Conservation (phyloP, 2,329 filamentous ascomycete genomes). For the Claviceps africana region DNA sequence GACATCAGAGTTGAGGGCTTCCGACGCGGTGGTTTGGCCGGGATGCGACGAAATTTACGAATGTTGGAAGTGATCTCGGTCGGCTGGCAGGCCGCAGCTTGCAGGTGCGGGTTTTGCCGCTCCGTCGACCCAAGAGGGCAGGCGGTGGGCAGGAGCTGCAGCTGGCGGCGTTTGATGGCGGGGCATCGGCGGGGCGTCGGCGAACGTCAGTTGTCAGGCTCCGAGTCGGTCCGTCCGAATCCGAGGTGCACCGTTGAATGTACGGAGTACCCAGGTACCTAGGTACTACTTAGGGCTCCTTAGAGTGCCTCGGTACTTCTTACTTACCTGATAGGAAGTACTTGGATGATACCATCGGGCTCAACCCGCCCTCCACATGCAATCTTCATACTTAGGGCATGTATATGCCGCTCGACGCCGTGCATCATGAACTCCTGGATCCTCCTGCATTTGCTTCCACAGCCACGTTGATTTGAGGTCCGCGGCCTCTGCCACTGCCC, state of each 20-base stretch:
- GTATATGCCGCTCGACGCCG: no score
- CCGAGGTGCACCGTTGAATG: no score
- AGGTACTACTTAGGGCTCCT: no score
- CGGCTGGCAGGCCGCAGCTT: not conserved
- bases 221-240: no score
- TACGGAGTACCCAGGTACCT: no score
- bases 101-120: not conserved
- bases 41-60: not conserved
- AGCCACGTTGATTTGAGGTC: not conserved
- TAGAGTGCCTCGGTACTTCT: no score
- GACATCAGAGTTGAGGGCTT: not conserved
- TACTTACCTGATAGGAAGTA: no score
- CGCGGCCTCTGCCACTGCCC: not conserved
- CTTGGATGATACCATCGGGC: no score
- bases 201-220: no score
- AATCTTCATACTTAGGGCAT: not conserved
- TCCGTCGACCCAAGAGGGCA: not conserved
- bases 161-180: not conserved
- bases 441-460: not conserved
- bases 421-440: no score
- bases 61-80: not conserved
- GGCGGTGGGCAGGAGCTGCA: conserved; percentile 1
- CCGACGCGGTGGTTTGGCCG: not conserved
- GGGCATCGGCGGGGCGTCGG: no score
- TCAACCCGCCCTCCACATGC: not conserved